Evolutionary conservation across 2,329 filamentous ascomycete species (phyloP).

Genomic region (Fusarium miscanthi): DNA sequence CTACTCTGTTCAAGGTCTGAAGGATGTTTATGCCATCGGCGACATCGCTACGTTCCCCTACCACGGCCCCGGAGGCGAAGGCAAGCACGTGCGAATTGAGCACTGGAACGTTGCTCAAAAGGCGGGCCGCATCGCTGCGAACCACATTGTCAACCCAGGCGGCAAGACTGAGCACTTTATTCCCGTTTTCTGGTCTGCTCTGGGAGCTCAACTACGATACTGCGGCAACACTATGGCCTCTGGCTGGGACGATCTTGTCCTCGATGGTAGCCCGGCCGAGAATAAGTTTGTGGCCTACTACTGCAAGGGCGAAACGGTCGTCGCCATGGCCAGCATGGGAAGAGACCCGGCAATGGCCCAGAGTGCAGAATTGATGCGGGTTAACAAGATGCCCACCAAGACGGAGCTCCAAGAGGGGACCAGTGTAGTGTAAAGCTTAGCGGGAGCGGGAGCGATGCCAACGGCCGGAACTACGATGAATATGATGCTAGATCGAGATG

Average conservation of each 20-base stretch:
- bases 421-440: slow-evolving; percentile 58
- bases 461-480: slow-evolving; percentile 10
- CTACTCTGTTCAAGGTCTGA: slow-evolving; percentile 79
- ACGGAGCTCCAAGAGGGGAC: slow-evolving; percentile 74
- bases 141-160: slow-evolving; percentile 76
- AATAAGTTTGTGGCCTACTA: slow-evolving; percentile 92
- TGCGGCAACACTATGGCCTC: slow-evolving; percentile 80
- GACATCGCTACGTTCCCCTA: slow-evolving; percentile 98
- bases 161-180: slow-evolving; percentile 78
- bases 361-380: slow-evolving; percentile 84
- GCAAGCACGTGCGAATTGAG: slow-evolving; percentile 83
- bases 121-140: slow-evolving; percentile 81
- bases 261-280: slow-evolving; percentile 81
- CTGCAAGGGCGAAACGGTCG: slow-evolving; percentile 83
- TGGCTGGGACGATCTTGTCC: slow-evolving; percentile 87
- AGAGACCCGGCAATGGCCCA: slow-evolving; percentile 89
- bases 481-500: slow-evolving; percentile 28
- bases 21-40: slow-evolving; percentile 91
- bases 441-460: slow-evolving; percentile 38
- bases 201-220: slow-evolving; percentile 90
- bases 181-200: slow-evolving; percentile 95
- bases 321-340: slow-evolving; percentile 92
- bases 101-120: slow-evolving; percentile 99
- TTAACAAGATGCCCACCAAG: slow-evolving; percentile 85
- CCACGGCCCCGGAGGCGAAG: slow-evolving; percentile 84